These are phyloP conservation scores for Thymus quinquecostatus DNA, from an alignment of 257 asterid species.

Conservation along the genomic window DNA sequence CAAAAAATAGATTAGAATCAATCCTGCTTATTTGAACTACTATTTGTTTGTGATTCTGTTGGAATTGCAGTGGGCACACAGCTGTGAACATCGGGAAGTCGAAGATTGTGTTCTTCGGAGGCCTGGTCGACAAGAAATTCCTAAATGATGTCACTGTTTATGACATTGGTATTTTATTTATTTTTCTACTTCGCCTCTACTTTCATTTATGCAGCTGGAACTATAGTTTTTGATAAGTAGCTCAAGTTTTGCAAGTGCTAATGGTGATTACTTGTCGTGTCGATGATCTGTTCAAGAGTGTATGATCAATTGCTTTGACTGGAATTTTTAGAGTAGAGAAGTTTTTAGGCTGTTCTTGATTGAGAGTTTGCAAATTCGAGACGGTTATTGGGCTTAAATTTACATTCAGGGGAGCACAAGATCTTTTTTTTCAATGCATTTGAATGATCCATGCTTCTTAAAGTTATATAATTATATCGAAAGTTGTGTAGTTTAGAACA, in stretches of 20 bases:
- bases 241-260: conserved; percentile 10
- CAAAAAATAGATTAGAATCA: not conserved
- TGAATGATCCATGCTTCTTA: conserved; percentile 10
- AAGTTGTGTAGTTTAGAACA: not conserved
- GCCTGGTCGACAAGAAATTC: conserved; percentile 81
- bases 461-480: not conserved
- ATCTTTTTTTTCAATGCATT: not conserved
- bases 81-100: conserved; percentile 93
- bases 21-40: not conserved
- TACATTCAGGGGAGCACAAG: not conserved
- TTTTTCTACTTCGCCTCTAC: not conserved
- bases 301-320: not conserved
- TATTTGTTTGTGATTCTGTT: not conserved
- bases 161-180: conserved; percentile 65
- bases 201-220: not conserved
- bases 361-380: not conserved
- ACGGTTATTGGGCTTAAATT: conserved; percentile 8
- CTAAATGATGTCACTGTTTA: conserved; percentile 72
- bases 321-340: not conserved
- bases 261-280: not conserved
- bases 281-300: not conserved
- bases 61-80: conserved; percentile 77
- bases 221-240: conserved; percentile 5
- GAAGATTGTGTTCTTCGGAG: conserved; percentile 86
- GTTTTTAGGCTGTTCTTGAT: conserved; percentile 10